Evolutionary conservation across 331 rosid species (phyloP).

Genomic region (Pyrus hybrid): DNA sequence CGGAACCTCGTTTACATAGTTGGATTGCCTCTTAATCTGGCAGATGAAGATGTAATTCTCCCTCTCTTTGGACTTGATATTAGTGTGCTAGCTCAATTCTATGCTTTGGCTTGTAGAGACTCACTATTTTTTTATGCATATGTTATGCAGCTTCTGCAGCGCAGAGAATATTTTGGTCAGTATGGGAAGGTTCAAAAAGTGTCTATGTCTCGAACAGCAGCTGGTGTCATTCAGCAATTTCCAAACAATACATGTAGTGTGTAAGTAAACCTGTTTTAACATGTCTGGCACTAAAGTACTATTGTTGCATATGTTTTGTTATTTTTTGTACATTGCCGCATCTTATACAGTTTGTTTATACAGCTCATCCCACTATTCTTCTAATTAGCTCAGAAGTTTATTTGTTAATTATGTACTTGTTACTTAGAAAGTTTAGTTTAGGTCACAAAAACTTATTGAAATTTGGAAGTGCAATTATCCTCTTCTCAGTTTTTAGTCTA

Average conservation of each 20-base stretch:
- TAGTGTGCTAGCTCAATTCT: neutral
- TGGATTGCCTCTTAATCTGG: slow-evolving; percentile 88
- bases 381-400: neutral
- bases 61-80: neutral
- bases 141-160: slow-evolving; percentile 73
- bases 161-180: slow-evolving; percentile 87
- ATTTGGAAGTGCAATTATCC: neutral
- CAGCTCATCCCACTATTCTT: neutral
- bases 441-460: neutral
- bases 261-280: slow-evolving; percentile 44
- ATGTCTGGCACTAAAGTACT: neutral
- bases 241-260: slow-evolving; percentile 98
- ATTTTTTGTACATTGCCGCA: neutral
- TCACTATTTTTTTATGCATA: slow-evolving; percentile 4
- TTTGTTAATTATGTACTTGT: neutral
- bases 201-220: slow-evolving; percentile 94
- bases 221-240: slow-evolving; percentile 95
- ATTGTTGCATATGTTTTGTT: neutral
- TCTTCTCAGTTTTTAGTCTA: neutral
- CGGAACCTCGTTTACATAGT: slow-evolving; percentile 97
- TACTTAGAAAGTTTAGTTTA: neutral
- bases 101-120: neutral
- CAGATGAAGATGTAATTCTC: slow-evolving; percentile 83
- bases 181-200: slow-evolving; percentile 97
- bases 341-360: neutral